Conservation (phyloP, 2,329 filamentous ascomycete genomes). For the Aspergillus caelatus region DNA sequence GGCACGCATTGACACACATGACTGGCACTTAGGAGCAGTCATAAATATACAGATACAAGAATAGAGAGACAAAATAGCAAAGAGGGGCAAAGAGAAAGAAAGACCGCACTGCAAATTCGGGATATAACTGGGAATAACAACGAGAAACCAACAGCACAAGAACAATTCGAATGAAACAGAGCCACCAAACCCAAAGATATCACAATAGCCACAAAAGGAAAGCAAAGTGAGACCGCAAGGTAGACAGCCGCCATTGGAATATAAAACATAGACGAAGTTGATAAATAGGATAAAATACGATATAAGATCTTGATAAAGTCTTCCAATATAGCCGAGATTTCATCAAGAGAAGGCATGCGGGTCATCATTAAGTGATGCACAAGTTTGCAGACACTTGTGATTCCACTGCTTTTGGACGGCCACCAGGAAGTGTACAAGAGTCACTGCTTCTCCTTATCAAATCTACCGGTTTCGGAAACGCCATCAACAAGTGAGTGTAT, state of each 20-base stretch:
- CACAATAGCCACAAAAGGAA: conserved; percentile 7
- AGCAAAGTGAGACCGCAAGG: not conserved
- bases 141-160: not conserved
- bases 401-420: not conserved
- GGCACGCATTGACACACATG: not conserved
- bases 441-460: not conserved
- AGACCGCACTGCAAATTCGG: not conserved
- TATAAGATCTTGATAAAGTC: not conserved
- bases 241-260: not conserved
- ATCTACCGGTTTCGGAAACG: not conserved
- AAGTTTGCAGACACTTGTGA: not conserved
- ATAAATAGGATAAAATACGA: not conserved
- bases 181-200: not conserved
- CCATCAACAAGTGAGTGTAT: not conserved
- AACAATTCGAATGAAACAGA: not conserved
- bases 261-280: not conserved
- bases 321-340: not conserved
- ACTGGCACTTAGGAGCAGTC: conserved; percentile 6
- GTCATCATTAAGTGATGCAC: not conserved
- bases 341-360: not conserved
- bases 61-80: not conserved
- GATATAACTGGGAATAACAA: not conserved
- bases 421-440: not conserved
- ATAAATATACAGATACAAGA: conserved; percentile 17
- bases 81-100: conserved; percentile 4